A percentile compares a stretch with the other conserved stretches of the same genome.
Evolutionary conservation across 257 asterid genomes (phyloP).

Genomic region (Solanum chmielewskii): DNA sequence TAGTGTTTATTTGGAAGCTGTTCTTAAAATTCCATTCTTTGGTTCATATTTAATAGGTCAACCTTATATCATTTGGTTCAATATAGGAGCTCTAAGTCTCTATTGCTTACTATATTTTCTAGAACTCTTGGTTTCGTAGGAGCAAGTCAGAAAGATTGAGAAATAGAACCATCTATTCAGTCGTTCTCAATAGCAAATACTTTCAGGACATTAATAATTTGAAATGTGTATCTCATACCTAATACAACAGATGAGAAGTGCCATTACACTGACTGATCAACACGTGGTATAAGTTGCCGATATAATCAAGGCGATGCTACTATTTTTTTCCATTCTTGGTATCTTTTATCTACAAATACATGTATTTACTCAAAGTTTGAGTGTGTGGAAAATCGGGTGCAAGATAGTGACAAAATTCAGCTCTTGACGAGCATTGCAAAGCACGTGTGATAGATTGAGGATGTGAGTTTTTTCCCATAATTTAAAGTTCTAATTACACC

Average conservation of each 20-base stretch:
- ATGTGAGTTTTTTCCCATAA: background rate
- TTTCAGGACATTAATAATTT: background rate
- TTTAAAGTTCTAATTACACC: background rate
- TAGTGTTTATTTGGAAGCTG: background rate
- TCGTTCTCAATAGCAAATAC: background rate
- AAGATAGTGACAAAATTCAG: background rate
- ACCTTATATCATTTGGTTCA: background rate
- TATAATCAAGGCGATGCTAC: background rate
- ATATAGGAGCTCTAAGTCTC: background rate
- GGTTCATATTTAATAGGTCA: background rate
- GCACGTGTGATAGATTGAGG: background rate
- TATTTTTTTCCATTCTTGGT: background rate
- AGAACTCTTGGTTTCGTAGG: background rate
- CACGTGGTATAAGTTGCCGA: background rate
- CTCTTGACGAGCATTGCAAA: background rate
- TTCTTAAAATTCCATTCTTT: background rate
- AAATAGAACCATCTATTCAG: too few relatives aligned
- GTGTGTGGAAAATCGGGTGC: background rate
- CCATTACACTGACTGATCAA: background rate
- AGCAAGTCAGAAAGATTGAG: too few relatives aligned
- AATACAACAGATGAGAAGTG: background rate
- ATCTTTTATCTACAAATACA: background rate
- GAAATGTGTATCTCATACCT: background rate
- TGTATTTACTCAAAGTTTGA: background rate
- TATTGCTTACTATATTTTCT: background rate